Evolutionary conservation across 495 filamentous ascomycete species (phyloP).

Genomic region (Lepraria neglecta): DNA sequence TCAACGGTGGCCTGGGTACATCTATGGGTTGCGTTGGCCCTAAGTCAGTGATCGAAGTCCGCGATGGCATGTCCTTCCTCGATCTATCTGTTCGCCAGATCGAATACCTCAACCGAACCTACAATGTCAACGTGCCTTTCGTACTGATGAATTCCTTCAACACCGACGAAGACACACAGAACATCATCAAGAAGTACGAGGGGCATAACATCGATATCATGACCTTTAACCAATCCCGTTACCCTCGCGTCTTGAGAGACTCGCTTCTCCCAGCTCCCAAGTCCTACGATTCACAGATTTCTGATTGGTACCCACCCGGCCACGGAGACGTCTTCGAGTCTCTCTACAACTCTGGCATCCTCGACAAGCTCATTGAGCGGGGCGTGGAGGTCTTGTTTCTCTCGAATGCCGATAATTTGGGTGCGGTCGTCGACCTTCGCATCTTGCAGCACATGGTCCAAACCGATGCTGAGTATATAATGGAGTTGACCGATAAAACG

Average conservation of each 20-base stretch:
- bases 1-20: slow-evolving; percentile 98
- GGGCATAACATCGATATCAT: slow-evolving; percentile 99
- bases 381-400: slow-evolving; percentile 98
- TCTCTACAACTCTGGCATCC: slow-evolving; percentile 96
- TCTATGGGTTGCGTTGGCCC: slow-evolving; percentile 99
- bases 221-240: slow-evolving; percentile 99
- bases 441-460: slow-evolving; percentile 99
- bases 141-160: slow-evolving; percentile 99
- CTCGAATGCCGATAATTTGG: slow-evolving; percentile 98
- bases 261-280: slow-evolving; percentile 95
- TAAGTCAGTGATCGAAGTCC: slow-evolving; percentile 99
- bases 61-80: slow-evolving; percentile 99
- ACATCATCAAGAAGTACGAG: slow-evolving; percentile 99
- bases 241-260: slow-evolving; percentile 96
- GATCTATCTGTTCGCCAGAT: slow-evolving; percentile 98
- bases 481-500: slow-evolving; percentile 99
- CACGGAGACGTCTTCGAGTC: slow-evolving; percentile 99
- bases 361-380: slow-evolving; percentile 89
- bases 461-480: slow-evolving; percentile 93
- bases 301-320: slow-evolving; percentile 98
- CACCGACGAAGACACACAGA: slow-evolving; percentile 94
- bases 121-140: slow-evolving; percentile 95
- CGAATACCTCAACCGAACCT: slow-evolving; percentile 97
- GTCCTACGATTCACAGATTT: slow-evolving; percentile 75
- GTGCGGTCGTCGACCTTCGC: slow-evolving; percentile 92